These are phyloP conservation scores for Amanita pseudoporphyria DNA, from an alignment of 768 basidiomycete genomes.

Conservation along the genomic window DNA sequence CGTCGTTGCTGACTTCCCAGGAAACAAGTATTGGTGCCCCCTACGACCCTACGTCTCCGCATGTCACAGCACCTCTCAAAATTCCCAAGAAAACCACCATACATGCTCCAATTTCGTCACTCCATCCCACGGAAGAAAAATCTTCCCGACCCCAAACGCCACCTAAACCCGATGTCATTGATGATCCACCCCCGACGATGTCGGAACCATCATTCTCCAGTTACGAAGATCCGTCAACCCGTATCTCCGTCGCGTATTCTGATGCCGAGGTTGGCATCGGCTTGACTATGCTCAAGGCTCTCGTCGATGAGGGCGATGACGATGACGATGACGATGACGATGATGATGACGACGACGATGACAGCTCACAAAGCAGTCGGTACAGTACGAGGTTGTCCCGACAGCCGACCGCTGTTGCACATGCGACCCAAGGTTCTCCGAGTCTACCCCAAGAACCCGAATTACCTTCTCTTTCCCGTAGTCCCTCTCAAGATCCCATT, in stretches of 20 bases:
- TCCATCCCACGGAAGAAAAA: not conserved
- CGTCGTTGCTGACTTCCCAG: not conserved
- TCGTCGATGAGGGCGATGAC: conserved; percentile 29
- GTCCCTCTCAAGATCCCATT: not conserved
- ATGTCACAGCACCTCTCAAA: not conserved
- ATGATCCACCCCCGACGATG: not conserved
- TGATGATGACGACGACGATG: conserved; percentile 13
- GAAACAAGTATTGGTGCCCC: too few species aligned
- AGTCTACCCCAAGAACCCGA: not conserved
- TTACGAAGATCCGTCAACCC: conserved; percentile 13
- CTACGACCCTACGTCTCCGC: not conserved
- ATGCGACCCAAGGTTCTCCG: not conserved
- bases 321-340: conserved; percentile 19
- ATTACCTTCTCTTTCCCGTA: not conserved
- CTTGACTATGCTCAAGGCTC: conserved; percentile 48
- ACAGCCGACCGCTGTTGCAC: not conserved
- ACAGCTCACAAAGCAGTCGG: conserved; percentile 4
- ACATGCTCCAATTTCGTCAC: not conserved
- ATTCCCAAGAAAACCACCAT: not conserved
- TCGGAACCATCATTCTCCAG: conserved; percentile 17
- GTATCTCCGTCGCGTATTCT: conserved; percentile 30
- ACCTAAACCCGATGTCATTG: not conserved
- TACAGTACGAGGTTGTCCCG: conserved; percentile 1
- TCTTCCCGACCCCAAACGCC: not conserved
- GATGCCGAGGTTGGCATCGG: conserved; percentile 66